phyloP scores from a whole-genome alignment of 768 basidiomycete genomes.

The Tylopilus rubrobrunneus region DNA sequence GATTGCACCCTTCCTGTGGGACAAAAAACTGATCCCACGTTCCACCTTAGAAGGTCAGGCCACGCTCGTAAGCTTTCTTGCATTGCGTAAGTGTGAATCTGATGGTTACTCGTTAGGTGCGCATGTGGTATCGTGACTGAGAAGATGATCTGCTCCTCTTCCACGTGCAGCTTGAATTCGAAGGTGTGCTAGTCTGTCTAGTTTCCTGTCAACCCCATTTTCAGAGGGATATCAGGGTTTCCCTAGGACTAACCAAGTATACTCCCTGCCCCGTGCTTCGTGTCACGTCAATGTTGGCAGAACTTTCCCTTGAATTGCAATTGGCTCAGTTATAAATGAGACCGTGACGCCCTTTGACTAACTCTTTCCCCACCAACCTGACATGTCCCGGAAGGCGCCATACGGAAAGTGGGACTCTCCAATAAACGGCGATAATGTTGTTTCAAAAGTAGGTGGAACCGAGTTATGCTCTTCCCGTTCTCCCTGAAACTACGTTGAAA shows the following conservation, averaged over 20 bases:
- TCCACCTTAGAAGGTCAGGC: too few species aligned
- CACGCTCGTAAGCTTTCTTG: too few species aligned
- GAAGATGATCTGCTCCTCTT: too few species aligned
- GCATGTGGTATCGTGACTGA: too few species aligned
- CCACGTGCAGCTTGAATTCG: too few species aligned
- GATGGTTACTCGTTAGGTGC: too few species aligned
- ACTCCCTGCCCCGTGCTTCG: not conserved
- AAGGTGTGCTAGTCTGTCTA: too few species aligned
- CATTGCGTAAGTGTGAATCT: too few species aligned
- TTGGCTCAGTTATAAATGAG: not conserved
- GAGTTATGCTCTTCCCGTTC: not conserved
- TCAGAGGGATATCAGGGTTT: not conserved
- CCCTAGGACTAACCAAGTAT: not conserved
- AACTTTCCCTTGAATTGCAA: not conserved
- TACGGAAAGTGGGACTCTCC: conserved; percentile 62
- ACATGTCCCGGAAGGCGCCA: conserved; percentile 33
- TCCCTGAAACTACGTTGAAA: not conserved
- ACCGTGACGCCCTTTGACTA: not conserved
- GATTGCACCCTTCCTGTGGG: too few species aligned
- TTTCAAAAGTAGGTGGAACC: conserved; percentile 32
- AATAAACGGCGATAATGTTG: conserved; percentile 47
- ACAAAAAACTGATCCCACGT: too few species aligned
- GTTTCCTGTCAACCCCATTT: too few species aligned
- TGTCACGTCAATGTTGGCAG: not conserved
- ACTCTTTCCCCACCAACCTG: too few species aligned